Percentiles rank a stretch among this genome's conserved stretches.
Evolutionary conservation across 805 yeast species (phyloP).

Genomic region (Komagataella kurtzmanii): DNA sequence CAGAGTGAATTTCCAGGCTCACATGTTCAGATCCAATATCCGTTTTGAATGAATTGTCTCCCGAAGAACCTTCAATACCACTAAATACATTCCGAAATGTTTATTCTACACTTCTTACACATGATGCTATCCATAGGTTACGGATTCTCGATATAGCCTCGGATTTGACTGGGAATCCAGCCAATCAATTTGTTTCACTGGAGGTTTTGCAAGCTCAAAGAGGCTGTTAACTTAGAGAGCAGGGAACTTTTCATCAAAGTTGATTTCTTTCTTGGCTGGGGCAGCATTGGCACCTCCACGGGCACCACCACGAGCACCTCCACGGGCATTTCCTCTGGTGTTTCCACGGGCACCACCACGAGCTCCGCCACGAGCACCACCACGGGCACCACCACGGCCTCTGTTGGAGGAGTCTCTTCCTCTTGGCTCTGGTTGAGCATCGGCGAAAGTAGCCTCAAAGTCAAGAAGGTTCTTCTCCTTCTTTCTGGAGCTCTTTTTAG

Average conservation of each 20-base stretch:
- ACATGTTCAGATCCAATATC: background rate
- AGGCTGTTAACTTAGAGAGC: conserved; percentile 27
- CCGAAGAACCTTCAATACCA: background rate
- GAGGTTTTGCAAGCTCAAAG: background rate
- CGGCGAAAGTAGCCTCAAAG: conserved; percentile 60
- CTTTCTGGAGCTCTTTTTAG: conserved; percentile 62
- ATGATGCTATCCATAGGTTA: background rate
- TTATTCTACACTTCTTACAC: background rate
- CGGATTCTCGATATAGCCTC: background rate
- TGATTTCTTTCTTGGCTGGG: conserved; percentile 13
- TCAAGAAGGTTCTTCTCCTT: conserved; percentile 77
- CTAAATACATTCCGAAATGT: background rate
- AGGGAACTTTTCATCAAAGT: conserved; percentile 62
- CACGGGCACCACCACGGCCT: conserved; percentile 16
- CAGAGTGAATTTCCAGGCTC: background rate
- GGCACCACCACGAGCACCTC: conserved; percentile 14
- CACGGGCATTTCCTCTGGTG: conserved; percentile 14
- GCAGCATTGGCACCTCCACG: conserved; percentile 18
- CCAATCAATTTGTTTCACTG: background rate
- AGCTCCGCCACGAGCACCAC: conserved; percentile 1
- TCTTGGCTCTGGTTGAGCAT: conserved; percentile 29
- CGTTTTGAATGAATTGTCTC: background rate
- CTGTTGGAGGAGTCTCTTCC: conserved; percentile 12
- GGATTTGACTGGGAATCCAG: background rate
- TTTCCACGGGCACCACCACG: conserved; percentile 11